Evolutionary conservation across 1,284 basidiomycete species (phyloP), one percentile per base, ranked within the genome.

Genomic region (Ustilago cynodontis): DNA sequence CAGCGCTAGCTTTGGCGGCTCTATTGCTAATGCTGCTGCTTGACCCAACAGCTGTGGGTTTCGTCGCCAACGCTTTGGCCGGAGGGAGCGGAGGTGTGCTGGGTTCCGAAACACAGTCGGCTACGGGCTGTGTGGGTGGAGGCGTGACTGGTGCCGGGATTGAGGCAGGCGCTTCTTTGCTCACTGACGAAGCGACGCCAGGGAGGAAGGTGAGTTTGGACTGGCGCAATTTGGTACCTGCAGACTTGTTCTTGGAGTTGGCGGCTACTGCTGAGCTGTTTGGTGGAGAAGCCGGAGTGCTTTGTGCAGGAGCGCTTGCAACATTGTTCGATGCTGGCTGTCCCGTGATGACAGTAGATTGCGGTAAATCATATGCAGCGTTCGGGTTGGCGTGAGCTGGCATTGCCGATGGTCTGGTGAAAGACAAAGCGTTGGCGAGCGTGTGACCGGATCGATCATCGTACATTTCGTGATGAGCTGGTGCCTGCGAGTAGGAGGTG

Each of bases 51-150:
- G 55, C 39, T 2, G 61, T 47, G 18, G 71, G 37, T 26, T 62
- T 73, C 9, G 43, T 22, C n/a, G 65, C 61, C 20, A 71, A 20
- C 2, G 65, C 65, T 45, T 64, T 65, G 47, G 69, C 65, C 6
- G 61, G 52, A 16, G 69, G 68, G 18, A 71, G 45, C 2, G 74
- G 68, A 20, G 74, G 68, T 7, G 74, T 76, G n/a, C 52, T 45
- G 8, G 73, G 68, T 53, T 67, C 74, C 16, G 64, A 57, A 0
- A 10, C 47, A 4, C 20, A 3, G 2, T 26, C 35, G 11, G 29
- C 11, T 20, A n/a, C 45, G 31, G 18, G 28, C 13, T 16, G n/a
- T 0, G 54, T 13, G 1, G 43, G 13, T 1, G 26, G 3, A 3
- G 20, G 11, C 3, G 47, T 26, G 9, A 20, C 20, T 1, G 59